Conservation (phyloP, 768 basidiomycete genomes). For the Hebeloma cylindrosporum region DNA sequence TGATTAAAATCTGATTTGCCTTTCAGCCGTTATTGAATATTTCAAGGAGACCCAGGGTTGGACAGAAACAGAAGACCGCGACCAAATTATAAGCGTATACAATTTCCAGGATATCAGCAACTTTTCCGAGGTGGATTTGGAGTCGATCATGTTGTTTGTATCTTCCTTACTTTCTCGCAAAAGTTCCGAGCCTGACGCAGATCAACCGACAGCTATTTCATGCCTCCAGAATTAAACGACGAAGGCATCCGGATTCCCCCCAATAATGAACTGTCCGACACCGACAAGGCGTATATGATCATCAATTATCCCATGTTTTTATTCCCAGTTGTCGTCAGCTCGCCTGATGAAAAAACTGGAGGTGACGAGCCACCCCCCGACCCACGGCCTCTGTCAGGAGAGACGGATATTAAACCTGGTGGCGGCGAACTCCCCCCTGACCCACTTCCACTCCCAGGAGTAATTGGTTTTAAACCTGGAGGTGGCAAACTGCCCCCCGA, state of each 20-base stretch:
- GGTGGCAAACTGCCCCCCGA: too few relatives aligned
- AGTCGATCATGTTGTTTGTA: not conserved
- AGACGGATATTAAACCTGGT: too few relatives aligned
- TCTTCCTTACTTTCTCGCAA: not conserved
- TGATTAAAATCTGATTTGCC: not conserved
- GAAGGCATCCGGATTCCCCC: not conserved
- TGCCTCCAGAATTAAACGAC: not conserved
- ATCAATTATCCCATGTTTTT: constrained; percentile 11
- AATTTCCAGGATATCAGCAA: not conserved
- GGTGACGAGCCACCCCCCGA: not conserved
- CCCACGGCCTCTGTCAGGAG: too few relatives aligned
- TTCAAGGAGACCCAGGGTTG: not conserved
- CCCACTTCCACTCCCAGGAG: too few relatives aligned
- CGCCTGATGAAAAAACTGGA: too few relatives aligned
- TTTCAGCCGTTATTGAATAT: not conserved
- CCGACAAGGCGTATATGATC: not conserved
- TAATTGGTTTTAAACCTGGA: too few relatives aligned
- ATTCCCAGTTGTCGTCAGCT: too few relatives aligned
- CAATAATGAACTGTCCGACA: too few relatives aligned
- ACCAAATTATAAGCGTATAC: not conserved
- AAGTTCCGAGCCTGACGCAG: too few relatives aligned
- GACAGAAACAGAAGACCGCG: not conserved
- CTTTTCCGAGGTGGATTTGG: not conserved
- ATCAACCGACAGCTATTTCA: not conserved
- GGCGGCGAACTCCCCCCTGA: too few relatives aligned